Evolutionary conservation across 1,284 basidiomycete genomes (phyloP).

Genomic region (Grifola frondosa): DNA sequence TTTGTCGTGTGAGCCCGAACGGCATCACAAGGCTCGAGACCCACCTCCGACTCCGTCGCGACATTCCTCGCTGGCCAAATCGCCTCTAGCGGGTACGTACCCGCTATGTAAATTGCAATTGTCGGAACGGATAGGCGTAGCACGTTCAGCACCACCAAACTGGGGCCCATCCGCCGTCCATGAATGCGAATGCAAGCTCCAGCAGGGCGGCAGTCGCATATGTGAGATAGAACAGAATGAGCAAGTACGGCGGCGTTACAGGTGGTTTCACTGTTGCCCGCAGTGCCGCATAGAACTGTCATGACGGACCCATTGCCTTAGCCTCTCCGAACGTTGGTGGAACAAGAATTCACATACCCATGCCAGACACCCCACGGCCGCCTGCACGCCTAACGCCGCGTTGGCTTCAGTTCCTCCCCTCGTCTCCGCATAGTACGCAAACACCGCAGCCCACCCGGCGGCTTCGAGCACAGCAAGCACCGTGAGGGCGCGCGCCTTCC

Average conservation of each 20-base stretch:
- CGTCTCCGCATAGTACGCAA: slow-evolving; percentile 35
- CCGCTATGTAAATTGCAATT: slow-evolving; percentile 48
- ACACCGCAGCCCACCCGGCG: slow-evolving; percentile 31
- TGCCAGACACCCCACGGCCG: slow-evolving; percentile 21
- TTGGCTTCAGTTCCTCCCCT: too few relatives aligned
- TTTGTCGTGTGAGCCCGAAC: neutral
- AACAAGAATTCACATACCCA: slow-evolving; percentile 25
- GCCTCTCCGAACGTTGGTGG: too few relatives aligned
- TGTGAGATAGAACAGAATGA: slow-evolving; percentile 44
- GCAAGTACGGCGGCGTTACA: slow-evolving; percentile 51
- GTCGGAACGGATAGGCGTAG: slow-evolving; percentile 36
- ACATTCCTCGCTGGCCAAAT: slow-evolving; percentile 46
- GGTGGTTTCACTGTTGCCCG: slow-evolving; percentile 41
- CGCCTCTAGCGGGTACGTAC: slow-evolving; percentile 50
- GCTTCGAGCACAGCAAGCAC: slow-evolving; percentile 37
- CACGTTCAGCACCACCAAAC: slow-evolving; percentile 27
- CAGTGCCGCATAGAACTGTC: slow-evolving; percentile 45
- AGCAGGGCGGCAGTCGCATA: slow-evolving; percentile 36
- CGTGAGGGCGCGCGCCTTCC: slow-evolving; percentile 37
- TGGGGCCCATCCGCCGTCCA: slow-evolving; percentile 17
- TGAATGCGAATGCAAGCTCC: slow-evolving; percentile 31
- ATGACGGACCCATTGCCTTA: too few relatives aligned
- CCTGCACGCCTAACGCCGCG: slow-evolving; percentile 12
- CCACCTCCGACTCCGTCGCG: slow-evolving; percentile 46
- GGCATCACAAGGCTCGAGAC: slow-evolving; percentile 16